Conservation (phyloP, 1,139 yeast genomes). For the Schizosaccharomyces versatilis region DNA sequence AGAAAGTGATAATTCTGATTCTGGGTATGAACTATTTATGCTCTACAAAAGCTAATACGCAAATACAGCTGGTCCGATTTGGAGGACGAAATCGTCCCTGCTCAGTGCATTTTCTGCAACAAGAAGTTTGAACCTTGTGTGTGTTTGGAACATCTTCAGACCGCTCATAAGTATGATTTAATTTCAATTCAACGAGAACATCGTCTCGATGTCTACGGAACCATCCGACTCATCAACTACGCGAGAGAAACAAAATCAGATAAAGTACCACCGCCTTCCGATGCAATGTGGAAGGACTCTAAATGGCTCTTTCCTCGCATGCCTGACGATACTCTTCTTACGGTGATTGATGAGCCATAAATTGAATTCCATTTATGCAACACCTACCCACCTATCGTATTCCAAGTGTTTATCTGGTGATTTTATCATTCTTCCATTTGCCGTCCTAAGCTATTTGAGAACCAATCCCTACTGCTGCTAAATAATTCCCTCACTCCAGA, state of each 20-base stretch:
- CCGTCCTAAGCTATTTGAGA: too few species aligned
- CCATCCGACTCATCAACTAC: conserved; percentile 1
- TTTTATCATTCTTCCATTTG: too few species aligned
- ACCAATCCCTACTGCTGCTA: too few species aligned
- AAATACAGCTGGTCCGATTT: not conserved
- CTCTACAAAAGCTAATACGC: not conserved
- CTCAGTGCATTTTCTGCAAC: not conserved
- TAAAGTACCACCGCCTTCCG: not conserved
- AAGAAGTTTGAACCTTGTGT: not conserved
- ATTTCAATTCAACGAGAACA: not conserved
- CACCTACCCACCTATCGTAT: too few species aligned
- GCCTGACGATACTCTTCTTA: not conserved
- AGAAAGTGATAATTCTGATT: not conserved
- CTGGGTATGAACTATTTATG: not conserved
- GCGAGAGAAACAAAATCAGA: not conserved
- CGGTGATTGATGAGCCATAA: too few species aligned
- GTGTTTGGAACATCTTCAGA: not conserved
- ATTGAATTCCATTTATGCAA: too few species aligned
- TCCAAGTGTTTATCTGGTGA: too few species aligned
- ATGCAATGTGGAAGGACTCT: not conserved
- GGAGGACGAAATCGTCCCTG: not conserved
- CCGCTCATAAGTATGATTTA: not conserved
- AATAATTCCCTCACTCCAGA: too few species aligned
- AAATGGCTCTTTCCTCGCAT: not conserved
- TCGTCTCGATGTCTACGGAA: not conserved